These are phyloP conservation scores for Leishmania amazonensis DNA, from an alignment of 208 protist genomes.

Conservation along the genomic window DNA sequence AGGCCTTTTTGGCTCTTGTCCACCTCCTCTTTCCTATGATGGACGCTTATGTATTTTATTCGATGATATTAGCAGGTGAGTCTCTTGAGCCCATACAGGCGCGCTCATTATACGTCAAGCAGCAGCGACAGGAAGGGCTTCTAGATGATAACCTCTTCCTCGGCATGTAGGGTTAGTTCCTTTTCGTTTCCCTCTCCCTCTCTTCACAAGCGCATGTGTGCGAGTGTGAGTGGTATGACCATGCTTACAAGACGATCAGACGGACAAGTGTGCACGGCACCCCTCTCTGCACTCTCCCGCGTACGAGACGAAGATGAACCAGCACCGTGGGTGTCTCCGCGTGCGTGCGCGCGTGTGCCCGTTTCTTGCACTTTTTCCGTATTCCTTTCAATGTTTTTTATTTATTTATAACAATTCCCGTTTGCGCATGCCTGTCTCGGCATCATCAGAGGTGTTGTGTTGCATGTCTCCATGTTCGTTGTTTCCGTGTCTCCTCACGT, in stretches of 20 bases:
- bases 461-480: neutral
- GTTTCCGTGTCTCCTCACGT: neutral
- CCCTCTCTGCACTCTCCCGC: neutral
- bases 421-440: neutral
- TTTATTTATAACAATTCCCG: neutral
- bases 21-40: neutral
- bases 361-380: conserved; percentile 12
- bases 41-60: neutral
- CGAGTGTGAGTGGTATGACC: neutral
- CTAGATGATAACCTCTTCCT: neutral
- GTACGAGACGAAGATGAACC: neutral
- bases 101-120: neutral
- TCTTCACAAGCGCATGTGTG: neutral
- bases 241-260: neutral
- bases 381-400: neutral
- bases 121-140: neutral
- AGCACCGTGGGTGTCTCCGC: neutral
- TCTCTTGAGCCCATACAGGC: neutral
- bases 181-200: neutral
- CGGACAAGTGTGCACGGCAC: neutral
- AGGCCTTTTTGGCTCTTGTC: neutral
- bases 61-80: neutral
- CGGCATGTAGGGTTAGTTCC: neutral
- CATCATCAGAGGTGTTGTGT: neutral
- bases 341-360: neutral